Conservation (phyloP, 2,329 filamentous ascomycete genomes). For the Beauveria brongniartii region DNA sequence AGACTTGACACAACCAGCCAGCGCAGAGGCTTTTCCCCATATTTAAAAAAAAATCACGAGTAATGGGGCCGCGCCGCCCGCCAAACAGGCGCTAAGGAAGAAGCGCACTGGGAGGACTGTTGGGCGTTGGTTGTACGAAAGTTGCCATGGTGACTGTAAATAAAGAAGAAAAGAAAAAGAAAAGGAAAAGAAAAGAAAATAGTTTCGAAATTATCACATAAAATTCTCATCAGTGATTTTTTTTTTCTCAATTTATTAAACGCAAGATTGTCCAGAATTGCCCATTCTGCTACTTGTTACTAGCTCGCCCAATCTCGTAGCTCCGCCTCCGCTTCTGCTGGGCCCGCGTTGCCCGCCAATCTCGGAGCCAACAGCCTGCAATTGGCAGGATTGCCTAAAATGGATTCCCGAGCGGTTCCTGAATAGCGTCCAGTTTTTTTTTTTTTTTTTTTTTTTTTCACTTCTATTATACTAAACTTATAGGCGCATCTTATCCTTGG, state of each 20-base stretch:
- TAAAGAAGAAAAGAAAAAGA: too few species aligned
- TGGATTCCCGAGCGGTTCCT: not conserved
- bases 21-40: not conserved
- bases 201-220: too few species aligned
- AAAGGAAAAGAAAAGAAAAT: too few species aligned
- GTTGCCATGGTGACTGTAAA: too few species aligned
- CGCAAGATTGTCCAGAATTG: not conserved
- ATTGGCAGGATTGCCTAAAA: slow-evolving; percentile 2
- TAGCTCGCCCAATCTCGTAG: not conserved
- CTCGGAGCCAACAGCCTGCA: not conserved
- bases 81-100: not conserved
- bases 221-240: too few species aligned
- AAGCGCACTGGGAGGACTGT: not conserved
- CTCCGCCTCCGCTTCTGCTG: not conserved
- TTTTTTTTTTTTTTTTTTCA: too few species aligned
- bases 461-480: not conserved
- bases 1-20: not conserved
- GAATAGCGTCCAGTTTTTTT: too few species aligned
- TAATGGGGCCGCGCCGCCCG: not conserved
- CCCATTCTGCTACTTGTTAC: not conserved
- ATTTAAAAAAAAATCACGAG: not conserved
- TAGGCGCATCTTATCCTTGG: not conserved
- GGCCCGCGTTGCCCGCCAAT: not conserved
- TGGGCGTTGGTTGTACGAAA: too few species aligned
- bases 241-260: not conserved